phyloP scores from a whole-genome alignment of 768 basidiomycete species.

The Tricholomella constricta region DNA sequence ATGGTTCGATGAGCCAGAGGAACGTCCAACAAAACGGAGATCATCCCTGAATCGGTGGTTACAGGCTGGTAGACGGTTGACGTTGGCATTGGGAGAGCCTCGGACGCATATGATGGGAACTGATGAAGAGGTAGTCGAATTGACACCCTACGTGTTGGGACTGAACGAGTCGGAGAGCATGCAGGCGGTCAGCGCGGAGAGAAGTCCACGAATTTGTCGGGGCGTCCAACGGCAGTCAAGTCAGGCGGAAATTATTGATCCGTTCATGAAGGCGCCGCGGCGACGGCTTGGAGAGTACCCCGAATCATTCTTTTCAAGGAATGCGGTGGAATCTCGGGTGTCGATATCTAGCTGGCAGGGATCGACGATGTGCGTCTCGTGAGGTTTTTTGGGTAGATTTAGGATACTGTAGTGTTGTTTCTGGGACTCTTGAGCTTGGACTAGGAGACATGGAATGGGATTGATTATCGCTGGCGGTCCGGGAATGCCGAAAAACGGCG shows the following conservation, averaged over 20 bases:
- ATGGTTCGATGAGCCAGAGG: neutral
- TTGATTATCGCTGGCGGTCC: too few relatives aligned
- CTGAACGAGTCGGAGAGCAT: conserved; percentile 15
- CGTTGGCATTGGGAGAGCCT: conserved; percentile 5
- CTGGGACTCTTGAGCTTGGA: too few relatives aligned
- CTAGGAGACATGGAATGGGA: too few relatives aligned
- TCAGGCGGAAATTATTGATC: conserved; percentile 18
- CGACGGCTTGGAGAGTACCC: neutral
- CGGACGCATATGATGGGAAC: neutral
- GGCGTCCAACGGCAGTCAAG: conserved; percentile 7
- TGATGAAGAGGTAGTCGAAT: conserved; percentile 5
- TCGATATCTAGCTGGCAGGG: neutral
- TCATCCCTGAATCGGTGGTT: conserved; percentile 10
- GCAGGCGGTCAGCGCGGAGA: conserved; percentile 14
- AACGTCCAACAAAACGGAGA: conserved; percentile 4
- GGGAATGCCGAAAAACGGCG: too few relatives aligned
- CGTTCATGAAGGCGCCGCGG: conserved; percentile 3
- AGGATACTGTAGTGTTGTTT: neutral
- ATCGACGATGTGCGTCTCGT: neutral
- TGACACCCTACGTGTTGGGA: conserved; percentile 5
- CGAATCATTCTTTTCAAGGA: conserved; percentile 3
- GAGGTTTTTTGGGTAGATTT: neutral
- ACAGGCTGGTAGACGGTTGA: neutral
- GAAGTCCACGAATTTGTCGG: conserved; percentile 7
- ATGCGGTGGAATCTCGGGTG: neutral